phyloP scores from a whole-genome alignment of 148 eudicot genomes.

The Rhododendron ovatum region DNA sequence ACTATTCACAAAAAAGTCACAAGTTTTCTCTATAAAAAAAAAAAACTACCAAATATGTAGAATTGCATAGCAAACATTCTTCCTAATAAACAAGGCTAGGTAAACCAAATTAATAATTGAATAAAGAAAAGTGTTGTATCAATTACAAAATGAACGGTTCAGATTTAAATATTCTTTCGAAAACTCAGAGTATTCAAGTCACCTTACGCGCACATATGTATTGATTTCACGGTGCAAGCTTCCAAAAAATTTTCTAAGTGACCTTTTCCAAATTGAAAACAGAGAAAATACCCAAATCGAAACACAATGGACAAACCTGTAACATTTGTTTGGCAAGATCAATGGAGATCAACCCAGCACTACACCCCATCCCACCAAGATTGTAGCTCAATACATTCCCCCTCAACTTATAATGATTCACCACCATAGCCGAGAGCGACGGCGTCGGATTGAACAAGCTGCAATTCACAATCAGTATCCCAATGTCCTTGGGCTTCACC shows the following conservation, averaged over 20 bases:
- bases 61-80: not conserved
- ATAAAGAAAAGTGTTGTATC: not conserved
- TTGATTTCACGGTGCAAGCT: not conserved
- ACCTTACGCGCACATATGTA: not conserved
- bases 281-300: not conserved
- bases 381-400: constrained; percentile 35
- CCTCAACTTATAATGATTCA: constrained; percentile 36
- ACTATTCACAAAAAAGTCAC: not conserved
- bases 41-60: not conserved
- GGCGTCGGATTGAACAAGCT: constrained; percentile 36
- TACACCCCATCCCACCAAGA: constrained; percentile 52
- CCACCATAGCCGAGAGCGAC: constrained; percentile 34
- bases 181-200: not conserved
- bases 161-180: not conserved
- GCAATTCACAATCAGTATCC: constrained; percentile 32
- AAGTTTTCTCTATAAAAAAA: too few species aligned
- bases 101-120: not conserved
- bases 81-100: not conserved
- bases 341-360: constrained; percentile 39
- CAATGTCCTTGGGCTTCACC: constrained; percentile 36
- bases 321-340: constrained; percentile 36
- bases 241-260: not conserved
- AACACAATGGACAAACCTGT: constrained; percentile 20
- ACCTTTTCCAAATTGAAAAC: not conserved
- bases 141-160: not conserved